These are phyloP conservation scores for Colletotrichum tropicicola DNA, from an alignment of 2,329 filamentous ascomycete genomes.

Conservation along the genomic window DNA sequence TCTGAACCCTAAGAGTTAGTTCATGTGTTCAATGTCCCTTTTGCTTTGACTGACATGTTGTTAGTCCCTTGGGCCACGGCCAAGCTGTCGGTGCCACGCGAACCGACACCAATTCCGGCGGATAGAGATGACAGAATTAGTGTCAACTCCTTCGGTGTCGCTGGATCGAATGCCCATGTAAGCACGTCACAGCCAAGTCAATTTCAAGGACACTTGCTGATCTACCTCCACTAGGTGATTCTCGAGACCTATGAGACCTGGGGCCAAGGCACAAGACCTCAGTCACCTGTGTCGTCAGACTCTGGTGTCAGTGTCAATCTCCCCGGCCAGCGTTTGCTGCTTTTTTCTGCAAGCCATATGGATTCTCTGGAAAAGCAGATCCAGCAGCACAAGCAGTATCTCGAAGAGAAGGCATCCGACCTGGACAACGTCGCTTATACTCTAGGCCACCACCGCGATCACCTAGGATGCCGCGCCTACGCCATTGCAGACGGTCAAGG, in stretches of 20 bases:
- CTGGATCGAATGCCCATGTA: conserved; percentile 34
- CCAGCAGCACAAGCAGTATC: conserved; percentile 33
- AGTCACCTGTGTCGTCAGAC: conserved; percentile 1
- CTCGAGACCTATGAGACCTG: conserved; percentile 18
- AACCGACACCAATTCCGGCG: conserved; percentile 37
- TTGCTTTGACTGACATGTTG: neutral
- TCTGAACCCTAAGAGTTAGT: conserved; percentile 27
- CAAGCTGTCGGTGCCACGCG: conserved; percentile 36
- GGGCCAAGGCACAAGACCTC: conserved; percentile 15
- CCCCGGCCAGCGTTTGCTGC: conserved; percentile 5
- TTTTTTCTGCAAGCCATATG: conserved; percentile 15
- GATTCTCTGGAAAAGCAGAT: conserved; percentile 14
- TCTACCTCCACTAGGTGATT: neutral
- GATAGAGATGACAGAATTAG: conserved; percentile 37
- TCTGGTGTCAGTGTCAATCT: conserved; percentile 9
- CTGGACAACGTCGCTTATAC: conserved; percentile 40
- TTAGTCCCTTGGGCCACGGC: conserved; percentile 26
- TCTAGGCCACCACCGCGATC: conserved; percentile 38
- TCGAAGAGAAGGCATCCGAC: conserved; percentile 16
- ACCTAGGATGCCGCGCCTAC: conserved; percentile 37
- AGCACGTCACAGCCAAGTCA: no score
- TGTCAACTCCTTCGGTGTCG: conserved; percentile 48
- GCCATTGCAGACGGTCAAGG: conserved; percentile 32
- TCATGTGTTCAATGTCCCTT: no score
- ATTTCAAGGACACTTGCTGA: neutral